Evolutionary conservation across 352 stramenopile genomes (phyloP).

Genomic region (Aphanomyces cochlioides): DNA sequence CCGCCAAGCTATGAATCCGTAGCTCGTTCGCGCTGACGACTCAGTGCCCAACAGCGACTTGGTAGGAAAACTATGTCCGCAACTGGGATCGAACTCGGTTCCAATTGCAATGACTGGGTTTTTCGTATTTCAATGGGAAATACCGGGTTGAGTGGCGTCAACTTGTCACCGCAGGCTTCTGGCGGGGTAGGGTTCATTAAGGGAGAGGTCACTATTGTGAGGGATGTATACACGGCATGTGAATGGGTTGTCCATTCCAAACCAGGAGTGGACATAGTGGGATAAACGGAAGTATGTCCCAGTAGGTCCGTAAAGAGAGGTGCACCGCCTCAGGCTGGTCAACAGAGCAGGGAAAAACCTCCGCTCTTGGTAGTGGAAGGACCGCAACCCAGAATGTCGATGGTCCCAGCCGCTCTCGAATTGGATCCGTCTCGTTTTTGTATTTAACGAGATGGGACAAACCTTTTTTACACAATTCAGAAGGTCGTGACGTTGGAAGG

Average conservation of each 20-base stretch:
- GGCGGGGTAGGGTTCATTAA: constrained; percentile 43
- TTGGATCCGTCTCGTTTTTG: constrained; percentile 8
- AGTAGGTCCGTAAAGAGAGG: constrained; percentile 52
- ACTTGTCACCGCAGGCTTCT: constrained; percentile 49
- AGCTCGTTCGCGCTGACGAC: no score
- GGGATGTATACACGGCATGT: constrained; percentile 42
- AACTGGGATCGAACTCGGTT: constrained; percentile 27
- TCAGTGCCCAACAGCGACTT: no score
- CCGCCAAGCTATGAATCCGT: no score
- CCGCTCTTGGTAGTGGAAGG: constrained; percentile 59
- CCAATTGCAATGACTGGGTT: constrained; percentile 30
- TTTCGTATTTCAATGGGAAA: background rate
- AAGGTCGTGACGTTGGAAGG: background rate
- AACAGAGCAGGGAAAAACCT: constrained; percentile 56
- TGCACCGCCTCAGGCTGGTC: constrained; percentile 48
- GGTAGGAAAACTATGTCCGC: no score
- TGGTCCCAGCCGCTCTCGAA: constrained; percentile 10
- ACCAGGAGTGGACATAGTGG: constrained; percentile 51
- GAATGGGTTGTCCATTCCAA: constrained; percentile 46
- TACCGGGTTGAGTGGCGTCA: constrained; percentile 44
- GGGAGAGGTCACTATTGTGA: constrained; percentile 35
- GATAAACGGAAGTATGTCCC: constrained; percentile 36
- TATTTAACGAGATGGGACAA: background rate
- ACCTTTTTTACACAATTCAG: background rate
- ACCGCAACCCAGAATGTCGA: constrained; percentile 50